A percentile compares a stretch with the other conserved stretches of the same genome.
Evolutionary conservation across 352 stramenopile species (phyloP).

Genomic region (Phytophthora pisi): DNA sequence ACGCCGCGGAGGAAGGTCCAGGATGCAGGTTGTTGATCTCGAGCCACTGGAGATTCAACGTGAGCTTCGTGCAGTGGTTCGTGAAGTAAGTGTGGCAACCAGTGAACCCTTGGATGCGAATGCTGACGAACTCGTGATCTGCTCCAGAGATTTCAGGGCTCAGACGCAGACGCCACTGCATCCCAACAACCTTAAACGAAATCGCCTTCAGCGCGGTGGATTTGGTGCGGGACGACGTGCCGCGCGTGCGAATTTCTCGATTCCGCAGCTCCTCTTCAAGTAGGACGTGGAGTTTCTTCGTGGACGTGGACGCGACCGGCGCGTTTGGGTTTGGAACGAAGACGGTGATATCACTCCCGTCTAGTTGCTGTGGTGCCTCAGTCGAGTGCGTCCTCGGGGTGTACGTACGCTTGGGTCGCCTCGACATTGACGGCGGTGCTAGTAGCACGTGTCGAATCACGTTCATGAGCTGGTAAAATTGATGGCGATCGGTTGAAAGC

Average conservation of each 20-base stretch:
- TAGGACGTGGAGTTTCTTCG: constrained; percentile 66
- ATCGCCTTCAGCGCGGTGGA: constrained; percentile 60
- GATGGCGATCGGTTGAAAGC: constrained; percentile 73
- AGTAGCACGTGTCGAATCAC: constrained; percentile 78
- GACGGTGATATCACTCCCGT: constrained; percentile 37
- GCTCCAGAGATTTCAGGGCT: constrained; percentile 62
- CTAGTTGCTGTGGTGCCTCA: constrained; percentile 21
- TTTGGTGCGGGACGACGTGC: constrained; percentile 35
- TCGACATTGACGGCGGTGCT: constrained; percentile 55
- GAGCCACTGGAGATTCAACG: constrained; percentile 79
- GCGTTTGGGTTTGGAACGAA: constrained; percentile 31
- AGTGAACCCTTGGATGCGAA: constrained; percentile 62
- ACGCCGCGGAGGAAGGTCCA: constrained; percentile 69
- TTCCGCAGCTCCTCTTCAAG: constrained; percentile 74
- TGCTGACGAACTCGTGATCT: constrained; percentile 80
- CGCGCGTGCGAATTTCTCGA: constrained; percentile 57
- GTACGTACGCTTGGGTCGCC: constrained; percentile 37
- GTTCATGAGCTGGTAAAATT: constrained; percentile 87
- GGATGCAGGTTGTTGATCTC: constrained; percentile 85
- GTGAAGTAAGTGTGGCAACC: constrained; percentile 74
- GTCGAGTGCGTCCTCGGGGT: constrained; percentile 14
- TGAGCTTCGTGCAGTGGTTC: constrained; percentile 77
- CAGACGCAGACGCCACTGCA: constrained; percentile 58
- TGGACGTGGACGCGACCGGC: constrained; percentile 18
- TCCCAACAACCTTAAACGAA: constrained; percentile 65